Evolutionary conservation across 345 rosid species (phyloP).

Genomic region (Salix caprea): DNA sequence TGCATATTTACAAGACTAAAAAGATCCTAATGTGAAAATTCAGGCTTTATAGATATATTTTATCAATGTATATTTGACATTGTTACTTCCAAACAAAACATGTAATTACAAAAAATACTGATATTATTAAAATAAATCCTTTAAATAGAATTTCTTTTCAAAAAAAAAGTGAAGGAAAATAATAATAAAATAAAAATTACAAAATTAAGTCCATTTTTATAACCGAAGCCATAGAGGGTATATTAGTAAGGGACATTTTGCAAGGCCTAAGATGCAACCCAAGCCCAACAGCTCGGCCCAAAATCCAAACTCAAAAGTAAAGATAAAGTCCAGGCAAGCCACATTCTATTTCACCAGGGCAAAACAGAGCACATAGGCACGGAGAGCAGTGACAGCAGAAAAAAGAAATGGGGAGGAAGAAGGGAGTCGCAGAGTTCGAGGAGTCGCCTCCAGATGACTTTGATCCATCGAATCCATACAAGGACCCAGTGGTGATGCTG

Average conservation of each 20-base stretch:
- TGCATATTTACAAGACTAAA: too few species aligned
- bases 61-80: too few species aligned
- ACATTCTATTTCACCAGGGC: neutral
- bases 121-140: too few species aligned
- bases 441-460: slow-evolving; percentile 96
- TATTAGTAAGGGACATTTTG: neutral
- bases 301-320: neutral
- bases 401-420: slow-evolving; percentile 82
- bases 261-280: neutral
- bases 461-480: slow-evolving; percentile 77
- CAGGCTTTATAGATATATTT: too few species aligned
- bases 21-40: too few species aligned
- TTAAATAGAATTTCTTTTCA: too few species aligned
- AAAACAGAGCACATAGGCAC: neutral
- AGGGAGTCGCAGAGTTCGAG: slow-evolving; percentile 80
- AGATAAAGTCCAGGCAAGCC: neutral
- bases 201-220: too few species aligned
- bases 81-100: too few species aligned
- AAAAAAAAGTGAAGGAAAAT: too few species aligned
- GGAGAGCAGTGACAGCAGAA: neutral
- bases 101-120: too few species aligned
- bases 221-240: neutral
- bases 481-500: slow-evolving; percentile 96
- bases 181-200: too few species aligned
- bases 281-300: neutral